Percentiles rank a stretch among this genome's conserved stretches.
phyloP scores from a whole-genome alignment of 768 basidiomycete genomes.

The Termitomyces sp. region DNA sequence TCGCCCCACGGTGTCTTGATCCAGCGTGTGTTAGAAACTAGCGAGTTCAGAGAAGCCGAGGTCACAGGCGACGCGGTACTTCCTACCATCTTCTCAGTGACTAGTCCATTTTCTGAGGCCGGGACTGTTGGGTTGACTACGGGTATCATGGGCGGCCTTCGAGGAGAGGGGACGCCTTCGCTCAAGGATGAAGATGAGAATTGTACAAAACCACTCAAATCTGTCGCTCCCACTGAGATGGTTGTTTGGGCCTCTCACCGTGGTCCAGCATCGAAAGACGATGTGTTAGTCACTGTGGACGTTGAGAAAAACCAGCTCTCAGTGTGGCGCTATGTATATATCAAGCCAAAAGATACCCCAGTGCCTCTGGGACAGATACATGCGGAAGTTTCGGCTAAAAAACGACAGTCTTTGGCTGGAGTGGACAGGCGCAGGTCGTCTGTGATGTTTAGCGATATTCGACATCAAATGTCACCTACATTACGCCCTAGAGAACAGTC shows the following conservation, averaged over 20 bases:
- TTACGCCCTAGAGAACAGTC: conserved; percentile 26
- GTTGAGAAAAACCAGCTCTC: conserved; percentile 46
- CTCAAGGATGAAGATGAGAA: conserved; percentile 55
- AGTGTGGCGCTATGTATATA: conserved; percentile 69
- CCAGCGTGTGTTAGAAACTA: conserved; percentile 64
- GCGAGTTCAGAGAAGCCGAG: conserved; percentile 62
- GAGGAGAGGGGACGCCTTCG: conserved; percentile 22
- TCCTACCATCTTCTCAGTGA: conserved; percentile 79
- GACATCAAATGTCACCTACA: conserved; percentile 33
- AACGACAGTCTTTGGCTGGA: conserved; percentile 34
- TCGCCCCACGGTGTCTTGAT: conserved; percentile 77
- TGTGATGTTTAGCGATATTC: conserved; percentile 28
- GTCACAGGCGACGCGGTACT: conserved; percentile 60
- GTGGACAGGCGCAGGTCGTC: conserved; percentile 34
- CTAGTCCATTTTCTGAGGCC: conserved; percentile 72
- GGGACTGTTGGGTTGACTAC: conserved; percentile 63
- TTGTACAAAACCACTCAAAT: conserved; percentile 41
- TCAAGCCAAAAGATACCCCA: conserved; percentile 54
- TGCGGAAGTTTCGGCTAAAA: conserved; percentile 24
- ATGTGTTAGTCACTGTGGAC: conserved; percentile 57
- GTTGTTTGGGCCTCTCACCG: conserved; percentile 55
- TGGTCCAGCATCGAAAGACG: conserved; percentile 33
- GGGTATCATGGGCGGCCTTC: conserved; percentile 48
- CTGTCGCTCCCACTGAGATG: conserved; percentile 59
- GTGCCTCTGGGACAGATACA: conserved; percentile 28